Percentiles rank a stretch among this genome's conserved stretches.
phyloP scores from a whole-genome alignment of 2,329 filamentous ascomycete species.

The Aspergillus fumigatus region DNA sequence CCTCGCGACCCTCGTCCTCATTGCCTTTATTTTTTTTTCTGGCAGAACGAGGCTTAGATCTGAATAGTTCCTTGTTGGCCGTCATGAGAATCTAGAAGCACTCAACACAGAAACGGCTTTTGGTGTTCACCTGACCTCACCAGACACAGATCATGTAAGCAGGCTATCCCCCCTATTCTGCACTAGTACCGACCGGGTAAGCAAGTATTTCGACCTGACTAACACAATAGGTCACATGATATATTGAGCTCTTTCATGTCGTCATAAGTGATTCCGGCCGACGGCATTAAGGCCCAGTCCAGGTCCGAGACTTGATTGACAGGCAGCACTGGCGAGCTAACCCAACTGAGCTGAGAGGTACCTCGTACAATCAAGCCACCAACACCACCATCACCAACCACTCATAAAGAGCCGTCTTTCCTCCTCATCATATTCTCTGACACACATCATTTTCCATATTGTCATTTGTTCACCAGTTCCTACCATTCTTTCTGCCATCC shows the following conservation, averaged over 20 bases:
- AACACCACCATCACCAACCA: no score
- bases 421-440: neutral
- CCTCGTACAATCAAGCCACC: neutral
- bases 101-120: neutral
- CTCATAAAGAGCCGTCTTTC: neutral
- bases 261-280: constrained; percentile 4
- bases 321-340: neutral
- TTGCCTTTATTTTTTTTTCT: neutral
- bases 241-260: neutral
- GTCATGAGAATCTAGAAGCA: neutral
- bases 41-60: neutral
- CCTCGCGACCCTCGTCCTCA: neutral
- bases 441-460: no score
- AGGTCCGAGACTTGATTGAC: neutral
- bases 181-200: neutral
- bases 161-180: constrained; percentile 5
- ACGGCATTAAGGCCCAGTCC: neutral
- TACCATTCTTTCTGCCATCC: neutral
- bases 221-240: constrained; percentile 9
- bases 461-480: neutral
- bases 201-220: constrained; percentile 5
- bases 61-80: neutral
- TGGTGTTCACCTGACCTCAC: neutral
- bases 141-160: constrained; percentile 3
- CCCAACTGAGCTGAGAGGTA: neutral